These are phyloP conservation scores for Thymus mandschuricus DNA, from an alignment of 257 asterid genomes.

Conservation along the genomic window DNA sequence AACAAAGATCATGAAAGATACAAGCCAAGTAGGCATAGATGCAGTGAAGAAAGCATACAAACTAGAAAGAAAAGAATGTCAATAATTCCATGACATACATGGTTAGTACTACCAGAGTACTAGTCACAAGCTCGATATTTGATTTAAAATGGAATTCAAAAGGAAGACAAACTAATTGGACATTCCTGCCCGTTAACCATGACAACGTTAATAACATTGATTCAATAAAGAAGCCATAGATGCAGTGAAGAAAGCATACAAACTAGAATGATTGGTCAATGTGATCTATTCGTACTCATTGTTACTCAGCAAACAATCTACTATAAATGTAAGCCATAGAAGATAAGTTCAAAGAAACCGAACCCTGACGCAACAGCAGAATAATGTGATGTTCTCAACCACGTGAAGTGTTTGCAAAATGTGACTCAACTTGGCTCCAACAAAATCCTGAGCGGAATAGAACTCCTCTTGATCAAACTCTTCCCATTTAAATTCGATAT, in stretches of 20 bases:
- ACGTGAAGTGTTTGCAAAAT: background rate
- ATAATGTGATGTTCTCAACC: background rate
- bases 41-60: background rate
- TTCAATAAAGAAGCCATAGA: background rate
- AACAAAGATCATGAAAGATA: background rate
- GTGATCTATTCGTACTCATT: conserved; percentile 8
- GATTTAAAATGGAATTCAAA: background rate
- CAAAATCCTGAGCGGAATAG: background rate
- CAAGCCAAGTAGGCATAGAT: background rate
- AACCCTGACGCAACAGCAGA: background rate
- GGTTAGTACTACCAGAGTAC: background rate
- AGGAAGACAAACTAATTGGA: background rate
- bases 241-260: background rate
- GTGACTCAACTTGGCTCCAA: background rate
- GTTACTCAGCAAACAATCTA: background rate
- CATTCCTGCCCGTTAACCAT: background rate
- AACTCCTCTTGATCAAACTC: background rate
- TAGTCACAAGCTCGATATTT: background rate
- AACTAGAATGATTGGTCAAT: background rate
- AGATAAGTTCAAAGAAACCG: background rate
- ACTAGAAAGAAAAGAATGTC: background rate
- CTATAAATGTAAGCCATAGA: background rate
- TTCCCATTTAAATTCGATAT: background rate
- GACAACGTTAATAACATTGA: background rate
- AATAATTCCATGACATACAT: background rate